phyloP scores from a whole-genome alignment of 148 eudicot genomes.

The Polygonum aviculare region DNA sequence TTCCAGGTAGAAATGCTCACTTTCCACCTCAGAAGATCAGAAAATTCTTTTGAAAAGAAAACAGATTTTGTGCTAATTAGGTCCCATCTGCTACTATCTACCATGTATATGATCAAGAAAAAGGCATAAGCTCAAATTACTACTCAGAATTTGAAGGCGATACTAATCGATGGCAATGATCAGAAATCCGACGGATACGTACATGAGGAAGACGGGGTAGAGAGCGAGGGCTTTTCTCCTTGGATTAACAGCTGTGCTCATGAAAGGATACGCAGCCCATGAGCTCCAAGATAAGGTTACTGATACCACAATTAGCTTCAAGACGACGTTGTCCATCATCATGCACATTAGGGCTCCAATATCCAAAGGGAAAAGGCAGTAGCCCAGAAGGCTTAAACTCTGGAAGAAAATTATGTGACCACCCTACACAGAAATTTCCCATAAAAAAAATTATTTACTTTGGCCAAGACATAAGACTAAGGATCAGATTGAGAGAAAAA shows the following conservation, averaged over 20 bases:
- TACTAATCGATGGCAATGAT: conserved; percentile 80
- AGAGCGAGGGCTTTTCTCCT: conserved; percentile 96
- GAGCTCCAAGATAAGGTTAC: conserved; percentile 95
- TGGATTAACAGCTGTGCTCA: conserved; percentile 91
- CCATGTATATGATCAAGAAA: not conserved
- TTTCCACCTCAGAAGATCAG: not conserved
- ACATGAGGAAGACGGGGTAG: conserved; percentile 95
- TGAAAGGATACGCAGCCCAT: conserved; percentile 99
- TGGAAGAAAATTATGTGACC: conserved; percentile 99
- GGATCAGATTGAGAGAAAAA: too few species aligned
- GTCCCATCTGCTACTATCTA: not conserved
- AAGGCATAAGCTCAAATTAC: not conserved
- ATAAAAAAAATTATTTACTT: not conserved
- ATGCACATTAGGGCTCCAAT: conserved; percentile 88
- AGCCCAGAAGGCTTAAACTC: conserved; percentile 87
- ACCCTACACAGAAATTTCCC: conserved; percentile 39
- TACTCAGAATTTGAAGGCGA: not conserved
- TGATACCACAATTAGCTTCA: conserved; percentile 69
- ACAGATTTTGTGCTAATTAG: not conserved
- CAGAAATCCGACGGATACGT: conserved; percentile 95
- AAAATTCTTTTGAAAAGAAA: not conserved
- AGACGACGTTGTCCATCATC: conserved; percentile 67
- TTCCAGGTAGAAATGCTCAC: not conserved
- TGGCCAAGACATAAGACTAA: not conserved
- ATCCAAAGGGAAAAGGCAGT: conserved; percentile 89